A percentile compares a stretch with the other conserved stretches of the same genome.
phyloP scores from a whole-genome alignment of 2,329 filamentous ascomycete species.

The Mycosphaerella sp. region DNA sequence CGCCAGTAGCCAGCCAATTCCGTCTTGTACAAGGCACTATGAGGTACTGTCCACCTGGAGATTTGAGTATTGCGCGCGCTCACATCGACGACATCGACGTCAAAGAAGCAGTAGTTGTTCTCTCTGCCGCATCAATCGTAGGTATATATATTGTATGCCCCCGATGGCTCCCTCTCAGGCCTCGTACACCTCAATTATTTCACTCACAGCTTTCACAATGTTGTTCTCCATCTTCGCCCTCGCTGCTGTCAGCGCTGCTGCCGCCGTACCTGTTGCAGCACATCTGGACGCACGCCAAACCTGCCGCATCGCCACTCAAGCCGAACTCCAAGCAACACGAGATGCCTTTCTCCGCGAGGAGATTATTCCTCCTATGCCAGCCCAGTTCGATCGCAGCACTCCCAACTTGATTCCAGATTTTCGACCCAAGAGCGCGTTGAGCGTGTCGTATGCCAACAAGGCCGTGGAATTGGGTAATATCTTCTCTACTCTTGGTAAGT shows the following conservation, averaged over 20 bases:
- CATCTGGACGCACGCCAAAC: conserved; percentile 7
- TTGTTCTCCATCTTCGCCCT: conserved; percentile 15
- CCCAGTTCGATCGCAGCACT: conserved; percentile 1
- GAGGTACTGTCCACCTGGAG: too few relatives aligned
- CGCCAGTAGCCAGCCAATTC: too few relatives aligned
- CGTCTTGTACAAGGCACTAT: too few relatives aligned
- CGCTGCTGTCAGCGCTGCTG: conserved; percentile 12
- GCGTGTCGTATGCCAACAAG: conserved; percentile 17
- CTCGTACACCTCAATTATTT: too few relatives aligned
- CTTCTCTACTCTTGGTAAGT: conserved; percentile 20
- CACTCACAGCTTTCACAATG: conserved; percentile 8
- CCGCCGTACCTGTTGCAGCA: not conserved
- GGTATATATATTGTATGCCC: not conserved
- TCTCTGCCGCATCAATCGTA: too few relatives aligned
- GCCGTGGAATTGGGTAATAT: conserved; percentile 21
- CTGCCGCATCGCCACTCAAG: conserved; percentile 15
- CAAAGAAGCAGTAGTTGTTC: too few relatives aligned
- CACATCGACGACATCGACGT: too few relatives aligned
- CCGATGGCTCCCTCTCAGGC: too few relatives aligned
- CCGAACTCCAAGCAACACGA: conserved; percentile 11
- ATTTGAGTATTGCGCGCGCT: too few relatives aligned
- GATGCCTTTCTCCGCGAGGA: conserved; percentile 16
- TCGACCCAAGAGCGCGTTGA: conserved; percentile 16
- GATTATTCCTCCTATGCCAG: conserved; percentile 17
- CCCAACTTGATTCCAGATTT: conserved; percentile 19